phyloP scores from a whole-genome alignment of 306 rosid species.

The Corylus heterophylla region DNA sequence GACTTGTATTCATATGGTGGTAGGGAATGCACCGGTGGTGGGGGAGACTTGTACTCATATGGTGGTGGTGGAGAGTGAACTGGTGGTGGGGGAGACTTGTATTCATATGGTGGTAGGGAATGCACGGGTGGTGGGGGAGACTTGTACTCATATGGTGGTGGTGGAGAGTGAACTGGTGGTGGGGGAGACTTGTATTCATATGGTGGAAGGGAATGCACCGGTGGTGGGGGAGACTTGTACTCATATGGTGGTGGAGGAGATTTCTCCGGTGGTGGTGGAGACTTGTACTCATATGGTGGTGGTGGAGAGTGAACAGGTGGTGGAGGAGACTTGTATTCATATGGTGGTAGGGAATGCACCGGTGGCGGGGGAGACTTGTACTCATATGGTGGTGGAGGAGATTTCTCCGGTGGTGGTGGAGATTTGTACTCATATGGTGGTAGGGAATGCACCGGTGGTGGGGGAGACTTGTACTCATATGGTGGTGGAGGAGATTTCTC shows the following conservation, averaged over 20 bases:
- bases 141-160: constrained; percentile 29
- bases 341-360: background rate
- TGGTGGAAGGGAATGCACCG: background rate
- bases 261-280: constrained; percentile 1
- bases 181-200: constrained; percentile 36
- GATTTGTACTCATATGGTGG: constrained; percentile 24
- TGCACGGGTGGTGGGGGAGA: constrained; percentile 55
- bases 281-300: constrained; percentile 26
- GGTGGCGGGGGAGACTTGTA: constrained; percentile 21
- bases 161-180: constrained; percentile 20
- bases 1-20: constrained; percentile 22
- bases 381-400: constrained; percentile 22
- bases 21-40: constrained; percentile 26
- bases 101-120: background rate
- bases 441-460: constrained; percentile 17
- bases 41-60: constrained; percentile 35
- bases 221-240: constrained; percentile 42
- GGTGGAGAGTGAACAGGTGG: constrained; percentile 13
- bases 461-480: constrained; percentile 28
- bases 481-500: background rate
- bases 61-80: background rate
- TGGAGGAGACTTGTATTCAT: constrained; percentile 40
- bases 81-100: constrained; percentile 7
- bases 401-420: constrained; percentile 36
- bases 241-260: constrained; percentile 1